These are phyloP conservation scores for Aciculosporium take DNA, from an alignment of 2,329 filamentous ascomycete species.

Conservation along the genomic window DNA sequence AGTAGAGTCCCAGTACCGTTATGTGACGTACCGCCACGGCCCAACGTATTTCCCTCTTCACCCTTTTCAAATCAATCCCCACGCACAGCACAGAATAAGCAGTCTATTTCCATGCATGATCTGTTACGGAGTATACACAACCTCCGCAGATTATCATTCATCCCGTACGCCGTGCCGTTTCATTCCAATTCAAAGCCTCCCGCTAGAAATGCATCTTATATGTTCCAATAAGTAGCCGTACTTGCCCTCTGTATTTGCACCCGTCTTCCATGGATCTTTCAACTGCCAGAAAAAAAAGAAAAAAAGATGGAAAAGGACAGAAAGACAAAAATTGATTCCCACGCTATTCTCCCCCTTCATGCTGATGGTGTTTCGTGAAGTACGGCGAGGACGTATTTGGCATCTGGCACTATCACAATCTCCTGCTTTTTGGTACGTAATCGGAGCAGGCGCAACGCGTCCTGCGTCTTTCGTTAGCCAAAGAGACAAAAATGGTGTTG, in stretches of 20 bases:
- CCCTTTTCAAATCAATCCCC: neutral
- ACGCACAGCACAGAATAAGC: neutral
- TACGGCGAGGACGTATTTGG: constrained; percentile 65
- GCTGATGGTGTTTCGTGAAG: constrained; percentile 68
- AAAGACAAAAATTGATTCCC: neutral
- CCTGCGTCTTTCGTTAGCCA: constrained; percentile 28
- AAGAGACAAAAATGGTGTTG: neutral
- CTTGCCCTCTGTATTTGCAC: neutral
- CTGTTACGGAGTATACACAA: neutral
- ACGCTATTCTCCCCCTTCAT: constrained; percentile 19
- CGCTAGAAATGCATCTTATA: neutral
- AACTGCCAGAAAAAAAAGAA: neutral
- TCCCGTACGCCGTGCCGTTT: constrained; percentile 4
- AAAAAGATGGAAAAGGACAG: neutral
- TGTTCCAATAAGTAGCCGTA: neutral
- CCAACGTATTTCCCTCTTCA: neutral
- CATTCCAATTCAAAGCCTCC: neutral
- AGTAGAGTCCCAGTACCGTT: no score
- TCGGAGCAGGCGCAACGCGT: constrained; percentile 62
- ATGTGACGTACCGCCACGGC: no score
- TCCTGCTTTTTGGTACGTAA: constrained; percentile 76
- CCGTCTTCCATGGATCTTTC: neutral
- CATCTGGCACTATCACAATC: constrained; percentile 67
- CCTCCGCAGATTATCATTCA: constrained; percentile 5
- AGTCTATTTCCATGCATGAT: neutral